Evolutionary conservation across 257 asterid species (phyloP).

Genomic region (Solanum chilense): DNA sequence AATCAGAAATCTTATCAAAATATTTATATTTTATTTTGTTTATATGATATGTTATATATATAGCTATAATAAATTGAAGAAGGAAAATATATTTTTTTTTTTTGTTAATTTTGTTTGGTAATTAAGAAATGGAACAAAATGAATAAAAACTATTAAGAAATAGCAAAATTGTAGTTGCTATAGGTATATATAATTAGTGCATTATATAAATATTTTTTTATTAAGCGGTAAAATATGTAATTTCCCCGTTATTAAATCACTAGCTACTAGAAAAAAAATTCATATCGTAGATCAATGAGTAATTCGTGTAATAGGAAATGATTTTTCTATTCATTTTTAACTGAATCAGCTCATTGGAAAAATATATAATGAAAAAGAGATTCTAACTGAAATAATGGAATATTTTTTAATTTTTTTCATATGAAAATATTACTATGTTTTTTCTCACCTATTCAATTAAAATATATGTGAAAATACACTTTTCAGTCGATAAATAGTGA

Average conservation of each 20-base stretch:
- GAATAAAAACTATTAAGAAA: background rate
- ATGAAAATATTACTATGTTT: background rate
- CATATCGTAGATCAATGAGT: no score
- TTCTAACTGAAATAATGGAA: no score
- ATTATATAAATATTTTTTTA: background rate
- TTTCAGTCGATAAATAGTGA: background rate
- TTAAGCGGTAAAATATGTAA: background rate
- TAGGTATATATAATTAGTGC: background rate
- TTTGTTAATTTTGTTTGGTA: background rate
- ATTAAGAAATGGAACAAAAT: background rate
- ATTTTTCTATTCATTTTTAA: no score
- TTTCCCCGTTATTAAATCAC: background rate
- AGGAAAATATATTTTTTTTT: background rate
- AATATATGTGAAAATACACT: no score
- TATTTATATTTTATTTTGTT: background rate
- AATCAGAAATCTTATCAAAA: background rate
- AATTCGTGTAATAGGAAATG: no score
- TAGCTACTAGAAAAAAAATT: no score
- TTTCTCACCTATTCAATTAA: no score
- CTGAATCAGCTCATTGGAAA: no score
- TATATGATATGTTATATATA: background rate
- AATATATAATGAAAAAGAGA: no score
- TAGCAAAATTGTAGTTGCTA: background rate
- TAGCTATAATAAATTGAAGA: background rate
- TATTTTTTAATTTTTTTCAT: no score